Evolutionary conservation across 2,329 filamentous ascomycete genomes (phyloP).

Genomic region (Neurospora crassa): DNA sequence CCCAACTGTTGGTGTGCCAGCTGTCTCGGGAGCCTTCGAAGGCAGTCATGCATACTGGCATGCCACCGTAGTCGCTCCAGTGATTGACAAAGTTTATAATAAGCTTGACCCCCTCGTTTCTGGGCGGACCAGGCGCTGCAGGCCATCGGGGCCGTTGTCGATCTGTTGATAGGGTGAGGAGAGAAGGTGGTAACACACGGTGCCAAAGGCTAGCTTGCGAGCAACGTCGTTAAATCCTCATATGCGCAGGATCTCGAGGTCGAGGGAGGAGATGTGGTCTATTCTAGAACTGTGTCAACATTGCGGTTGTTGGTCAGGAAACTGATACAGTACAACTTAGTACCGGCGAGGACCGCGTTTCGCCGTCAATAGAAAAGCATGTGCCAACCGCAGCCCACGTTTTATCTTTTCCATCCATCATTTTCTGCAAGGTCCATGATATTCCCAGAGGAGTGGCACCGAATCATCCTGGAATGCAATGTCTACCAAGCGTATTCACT

Average conservation of each 20-base stretch:
- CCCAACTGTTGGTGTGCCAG: slow-evolving; percentile 42
- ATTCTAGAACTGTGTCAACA: slow-evolving; percentile 37
- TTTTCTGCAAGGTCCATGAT: neutral
- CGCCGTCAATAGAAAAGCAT: slow-evolving; percentile 31
- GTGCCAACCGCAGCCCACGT: slow-evolving; percentile 9
- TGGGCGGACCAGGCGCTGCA: slow-evolving; percentile 55
- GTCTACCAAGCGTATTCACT: neutral
- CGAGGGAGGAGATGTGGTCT: slow-evolving; percentile 36
- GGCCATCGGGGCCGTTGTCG: slow-evolving; percentile 52
- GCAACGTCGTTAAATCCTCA: slow-evolving; percentile 57
- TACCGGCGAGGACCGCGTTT: slow-evolving; percentile 40
- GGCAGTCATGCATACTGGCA: slow-evolving; percentile 45
- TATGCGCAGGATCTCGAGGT: slow-evolving; percentile 48
- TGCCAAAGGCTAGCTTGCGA: slow-evolving; percentile 24
- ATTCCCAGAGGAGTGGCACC: neutral
- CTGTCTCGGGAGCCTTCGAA: slow-evolving; percentile 41
- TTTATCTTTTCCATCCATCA: neutral
- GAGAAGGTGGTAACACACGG: slow-evolving; percentile 43
- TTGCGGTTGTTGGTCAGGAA: slow-evolving; percentile 44
- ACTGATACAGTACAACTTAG: slow-evolving; percentile 46
- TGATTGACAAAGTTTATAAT: slow-evolving; percentile 61
- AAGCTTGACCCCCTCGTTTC: slow-evolving; percentile 45
- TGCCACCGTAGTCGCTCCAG: slow-evolving; percentile 59
- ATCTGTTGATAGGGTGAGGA: slow-evolving; percentile 43
- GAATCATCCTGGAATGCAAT: neutral